Base-by-base conservation (phyloP, 2,329 filamentous ascomycete genomes). In the Cryoendolithus antarcticus region DNA sequence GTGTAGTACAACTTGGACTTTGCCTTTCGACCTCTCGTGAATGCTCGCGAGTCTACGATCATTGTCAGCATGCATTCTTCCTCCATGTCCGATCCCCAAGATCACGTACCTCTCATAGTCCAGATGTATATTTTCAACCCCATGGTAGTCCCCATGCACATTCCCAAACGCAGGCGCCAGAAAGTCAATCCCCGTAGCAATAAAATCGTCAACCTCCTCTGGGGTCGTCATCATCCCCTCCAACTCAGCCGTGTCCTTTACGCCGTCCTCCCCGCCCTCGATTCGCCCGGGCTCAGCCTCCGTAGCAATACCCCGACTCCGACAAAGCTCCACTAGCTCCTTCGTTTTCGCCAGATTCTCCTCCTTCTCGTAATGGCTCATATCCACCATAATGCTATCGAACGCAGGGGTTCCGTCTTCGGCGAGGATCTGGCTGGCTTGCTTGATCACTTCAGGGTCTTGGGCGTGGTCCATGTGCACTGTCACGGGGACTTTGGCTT, bases 341-440 rank as follows among this genome's bases (percentile, higher is more conserved):
- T 65, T 65, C 12, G 79, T 84, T 53, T 73, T 67, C 2, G 67
- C 63, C 30, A 86, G 63, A 53, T 85, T 85, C 61, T 83, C 78
- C 39, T 71, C 76, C 49, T 76, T 77, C 48, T 81, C 77, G 52
- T 80, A 75, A 54, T 84, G 80, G 42, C 69, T 75, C 79, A 85
- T 85, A 59, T 85, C 81, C 0, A 84, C 74, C 80, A 85, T 84
- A 55, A 85, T 82, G 45, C 70, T 74, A 58, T 84, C 80, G 48
- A 83, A 83, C 2, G 62, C 62, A 4, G 71, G 54, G 9, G 54
- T 55, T 4, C 54, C 54, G 13, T 57, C 54, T 19, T 37, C 41
- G 4, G 47, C 47, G 32, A 42, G 42, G 28, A 50, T 40, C 13
- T 40, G 46, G 4, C 60, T 59, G 19, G 64, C 64, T 24, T 43